Evolutionary conservation across 345 rosid species (phyloP).

Genomic region (Lepidium sativum): DNA sequence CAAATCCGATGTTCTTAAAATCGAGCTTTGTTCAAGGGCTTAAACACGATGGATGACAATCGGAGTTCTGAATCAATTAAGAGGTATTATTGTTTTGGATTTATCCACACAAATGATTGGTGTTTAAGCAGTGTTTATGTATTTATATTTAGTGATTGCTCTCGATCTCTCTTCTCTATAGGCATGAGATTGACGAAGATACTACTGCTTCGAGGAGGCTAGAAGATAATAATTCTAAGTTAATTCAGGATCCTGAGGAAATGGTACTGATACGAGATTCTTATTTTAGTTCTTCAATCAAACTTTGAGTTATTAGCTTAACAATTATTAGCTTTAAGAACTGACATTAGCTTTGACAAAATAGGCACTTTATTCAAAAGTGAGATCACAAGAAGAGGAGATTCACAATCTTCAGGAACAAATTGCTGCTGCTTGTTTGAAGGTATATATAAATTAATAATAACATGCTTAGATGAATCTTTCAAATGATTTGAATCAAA

Average conservation of each 20-base stretch:
- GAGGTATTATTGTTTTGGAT: slow-evolving; percentile 10
- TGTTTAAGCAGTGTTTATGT: neutral
- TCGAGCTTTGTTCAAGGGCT: slow-evolving; percentile 8
- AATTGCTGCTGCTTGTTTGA: slow-evolving; percentile 60
- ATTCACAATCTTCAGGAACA: slow-evolving; percentile 72
- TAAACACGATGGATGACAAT: slow-evolving; percentile 19
- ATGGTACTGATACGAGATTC: slow-evolving; percentile 39
- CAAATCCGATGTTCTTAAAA: slow-evolving; percentile 9
- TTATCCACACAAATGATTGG: neutral
- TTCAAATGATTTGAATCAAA: neutral
- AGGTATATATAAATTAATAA: slow-evolving; percentile 33
- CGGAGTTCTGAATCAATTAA: slow-evolving; percentile 7
- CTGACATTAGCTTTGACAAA: neutral
- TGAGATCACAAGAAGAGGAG: slow-evolving; percentile 61
- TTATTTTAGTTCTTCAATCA: neutral
- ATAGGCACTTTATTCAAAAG: slow-evolving; percentile 58
- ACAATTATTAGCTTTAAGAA: neutral
- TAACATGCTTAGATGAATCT: neutral
- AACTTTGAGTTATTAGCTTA: neutral
- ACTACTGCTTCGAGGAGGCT: slow-evolving; percentile 33
- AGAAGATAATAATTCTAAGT: slow-evolving; percentile 31
- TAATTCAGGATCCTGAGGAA: slow-evolving; percentile 49
- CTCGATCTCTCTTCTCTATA: slow-evolving; percentile 15
- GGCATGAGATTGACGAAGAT: slow-evolving; percentile 34
- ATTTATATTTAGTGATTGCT: slow-evolving; percentile 11